Evolutionary conservation across 1,284 basidiomycete genomes (phyloP).

Genomic region (Athelia psychrophila): DNA sequence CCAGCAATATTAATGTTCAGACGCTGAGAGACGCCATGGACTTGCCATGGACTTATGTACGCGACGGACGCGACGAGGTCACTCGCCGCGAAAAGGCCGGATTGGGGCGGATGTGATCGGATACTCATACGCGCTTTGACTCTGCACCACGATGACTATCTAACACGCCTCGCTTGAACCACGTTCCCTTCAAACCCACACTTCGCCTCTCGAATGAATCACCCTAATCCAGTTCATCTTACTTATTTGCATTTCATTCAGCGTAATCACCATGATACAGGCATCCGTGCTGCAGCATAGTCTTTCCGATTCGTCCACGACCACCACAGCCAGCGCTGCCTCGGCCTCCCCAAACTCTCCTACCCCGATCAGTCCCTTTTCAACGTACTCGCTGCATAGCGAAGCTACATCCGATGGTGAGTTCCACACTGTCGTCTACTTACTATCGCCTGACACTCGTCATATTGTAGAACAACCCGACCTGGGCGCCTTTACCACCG

Average conservation of each 20-base stretch:
- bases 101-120: no score
- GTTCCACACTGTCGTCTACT: slow-evolving; percentile 13
- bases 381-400: slow-evolving; percentile 44
- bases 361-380: slow-evolving; percentile 50
- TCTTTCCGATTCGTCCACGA: not conserved
- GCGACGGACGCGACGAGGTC: no score
- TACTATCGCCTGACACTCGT: slow-evolving; percentile 5
- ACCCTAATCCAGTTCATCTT: slow-evolving; percentile 3
- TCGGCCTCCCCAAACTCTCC: slow-evolving; percentile 30
- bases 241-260: not conserved
- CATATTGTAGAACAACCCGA: slow-evolving; percentile 61
- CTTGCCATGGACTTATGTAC: no score
- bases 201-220: not conserved
- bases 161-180: slow-evolving; percentile 1
- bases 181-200: slow-evolving; percentile 5
- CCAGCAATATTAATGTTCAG: no score
- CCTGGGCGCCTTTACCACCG: slow-evolving; percentile 69
- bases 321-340: slow-evolving; percentile 27
- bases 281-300: no score
- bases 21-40: no score
- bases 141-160: no score
- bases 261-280: not conserved
- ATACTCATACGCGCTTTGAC: no score
- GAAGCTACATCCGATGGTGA: slow-evolving; percentile 69
- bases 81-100: no score